Conservation (phyloP, 495 filamentous ascomycete species). For the Paragyromitra xinjiangensis region DNA sequence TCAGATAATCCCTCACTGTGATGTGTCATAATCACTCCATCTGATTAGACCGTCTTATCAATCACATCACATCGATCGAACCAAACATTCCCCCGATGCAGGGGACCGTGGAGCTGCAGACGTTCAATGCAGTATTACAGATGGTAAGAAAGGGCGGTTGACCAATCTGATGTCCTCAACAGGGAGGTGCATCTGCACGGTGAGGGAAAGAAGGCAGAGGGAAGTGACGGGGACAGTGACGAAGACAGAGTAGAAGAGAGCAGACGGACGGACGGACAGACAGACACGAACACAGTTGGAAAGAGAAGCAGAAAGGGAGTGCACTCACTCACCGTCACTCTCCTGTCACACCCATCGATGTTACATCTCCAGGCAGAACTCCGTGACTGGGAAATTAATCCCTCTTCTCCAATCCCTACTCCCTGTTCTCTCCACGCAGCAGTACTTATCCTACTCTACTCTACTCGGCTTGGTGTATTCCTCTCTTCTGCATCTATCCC, state of each 20-base stretch:
- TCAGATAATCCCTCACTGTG: background rate
- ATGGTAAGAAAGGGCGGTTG: background rate
- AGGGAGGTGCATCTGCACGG: background rate
- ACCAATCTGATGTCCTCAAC: constrained; percentile 33
- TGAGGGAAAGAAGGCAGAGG: background rate
- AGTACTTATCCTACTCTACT: background rate
- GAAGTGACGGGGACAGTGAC: background rate
- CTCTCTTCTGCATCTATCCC: background rate
- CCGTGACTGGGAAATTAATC: background rate
- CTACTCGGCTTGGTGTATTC: background rate
- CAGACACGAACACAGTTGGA: background rate
- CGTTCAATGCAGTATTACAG: background rate
- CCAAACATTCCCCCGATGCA: background rate
- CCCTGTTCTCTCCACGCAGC: no score
- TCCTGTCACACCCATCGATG: no score
- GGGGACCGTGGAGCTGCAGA: background rate
- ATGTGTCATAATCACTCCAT: constrained; percentile 41
- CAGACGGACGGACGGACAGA: background rate
- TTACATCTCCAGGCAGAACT: no score
- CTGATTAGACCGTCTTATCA: constrained; percentile 44
- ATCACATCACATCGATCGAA: constrained; percentile 11
- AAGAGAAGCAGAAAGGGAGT: background rate
- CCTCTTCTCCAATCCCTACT: background rate
- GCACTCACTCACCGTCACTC: no score
- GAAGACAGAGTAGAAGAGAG: background rate